Evolutionary conservation across 2,329 filamentous ascomycete species (phyloP), one percentile per base, ranked within the genome.

Genomic region (Penicillium verrucosum): DNA sequence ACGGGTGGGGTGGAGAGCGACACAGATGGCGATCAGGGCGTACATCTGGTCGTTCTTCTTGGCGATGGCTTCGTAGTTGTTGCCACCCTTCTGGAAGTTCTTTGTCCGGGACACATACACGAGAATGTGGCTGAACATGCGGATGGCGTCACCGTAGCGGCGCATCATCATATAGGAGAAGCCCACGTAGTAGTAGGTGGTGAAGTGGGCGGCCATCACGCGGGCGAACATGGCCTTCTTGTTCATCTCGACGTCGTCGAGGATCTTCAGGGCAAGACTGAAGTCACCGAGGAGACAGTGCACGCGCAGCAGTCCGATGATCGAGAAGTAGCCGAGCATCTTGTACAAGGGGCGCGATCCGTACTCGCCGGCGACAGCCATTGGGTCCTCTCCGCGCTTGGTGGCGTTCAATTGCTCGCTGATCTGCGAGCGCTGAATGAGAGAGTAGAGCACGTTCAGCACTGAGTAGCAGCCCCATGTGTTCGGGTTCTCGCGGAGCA

Each of bases 151-250:
- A 78, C 92, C 90, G 76, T 99, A 99, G 75, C 94, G 90, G 81
- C 94, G 92, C 90, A 97, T 96, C 94, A 99, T 99, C 93, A 99
- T 97, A 88, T 99, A 99, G 67, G 91, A 96, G 86, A 99, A 99
- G 68, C 94, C 94, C 62, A 99, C 93, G 77, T 97, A 97, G 86
- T 99, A 99, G 86, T 97, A 99, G 65, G 94, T 99, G 67, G 93
- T 97, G 82, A 97, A 97, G 82, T 99, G 94, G 57, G 94, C 94
- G 53, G 94, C 93, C 94, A 99, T 97, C 75, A 99, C 94, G 65
- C 94, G 90, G 62, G 94, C 93, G 76, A 99, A 99, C 90, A 97
- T 97, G 77, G 94, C 92, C 84, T 97, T 97, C 85, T 99, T 99
- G 84, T 97, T 99, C 71, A 99, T 87, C 85, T 99, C 94, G 73